A percentile compares a stretch with the other conserved stretches of the same genome.
Evolutionary conservation across 768 basidiomycete genomes (phyloP).

Genomic region (Leccinum rimulosum): DNA sequence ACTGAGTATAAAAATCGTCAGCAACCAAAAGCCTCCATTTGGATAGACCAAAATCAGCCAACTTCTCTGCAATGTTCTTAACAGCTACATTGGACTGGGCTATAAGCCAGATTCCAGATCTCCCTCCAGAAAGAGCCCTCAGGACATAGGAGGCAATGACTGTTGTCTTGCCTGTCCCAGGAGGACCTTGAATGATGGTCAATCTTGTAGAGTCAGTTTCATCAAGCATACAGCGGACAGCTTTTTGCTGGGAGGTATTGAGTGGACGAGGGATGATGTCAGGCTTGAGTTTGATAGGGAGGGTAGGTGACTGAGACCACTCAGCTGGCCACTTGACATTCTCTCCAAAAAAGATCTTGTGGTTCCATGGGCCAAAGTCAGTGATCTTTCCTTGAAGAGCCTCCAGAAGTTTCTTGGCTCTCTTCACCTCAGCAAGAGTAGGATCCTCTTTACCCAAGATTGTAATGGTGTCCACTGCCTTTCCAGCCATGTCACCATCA

Average conservation of each 20-base stretch:
- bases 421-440: conserved; percentile 55
- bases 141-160: conserved; percentile 66
- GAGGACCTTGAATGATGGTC: conserved; percentile 47
- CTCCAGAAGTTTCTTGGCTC: conserved; percentile 28
- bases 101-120: conserved; percentile 69
- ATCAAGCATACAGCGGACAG: conserved; percentile 39
- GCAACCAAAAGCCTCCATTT: conserved; percentile 74
- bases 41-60: conserved; percentile 49
- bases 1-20: conserved; percentile 68
- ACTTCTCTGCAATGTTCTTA: conserved; percentile 85
- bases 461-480: conserved; percentile 36
- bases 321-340: conserved; percentile 39
- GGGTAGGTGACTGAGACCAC: conserved; percentile 19
- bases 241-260: conserved; percentile 39
- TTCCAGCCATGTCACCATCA: conserved; percentile 28
- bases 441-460: conserved; percentile 54
- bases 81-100: conserved; percentile 88
- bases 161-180: conserved; percentile 72
- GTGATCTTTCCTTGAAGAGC: conserved; percentile 34
- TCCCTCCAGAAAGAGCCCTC: conserved; percentile 38
- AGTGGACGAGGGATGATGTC: conserved; percentile 28
- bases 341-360: conserved; percentile 33
- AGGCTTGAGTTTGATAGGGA: conserved; percentile 16
- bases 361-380: conserved; percentile 37
- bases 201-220: conserved; percentile 33